Base-by-base conservation (phyloP, 1,284 basidiomycete species). In the Kwoniella shivajii region DNA sequence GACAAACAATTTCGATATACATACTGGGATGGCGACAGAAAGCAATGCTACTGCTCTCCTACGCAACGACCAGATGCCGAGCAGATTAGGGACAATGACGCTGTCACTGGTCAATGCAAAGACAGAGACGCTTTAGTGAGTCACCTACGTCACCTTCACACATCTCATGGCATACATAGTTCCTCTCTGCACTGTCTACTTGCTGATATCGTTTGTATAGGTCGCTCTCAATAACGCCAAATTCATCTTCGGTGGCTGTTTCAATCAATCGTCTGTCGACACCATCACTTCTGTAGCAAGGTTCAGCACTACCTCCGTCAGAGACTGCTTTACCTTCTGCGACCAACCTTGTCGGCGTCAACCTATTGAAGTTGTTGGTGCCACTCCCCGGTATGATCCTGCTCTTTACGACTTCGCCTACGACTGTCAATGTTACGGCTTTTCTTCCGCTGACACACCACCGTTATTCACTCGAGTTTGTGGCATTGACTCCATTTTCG, bases 31-130 rank as follows among this genome's bases (percentile, higher is more conserved):
- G 50, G 39, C 31, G 39, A 51, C 41, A 51, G 39, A 24, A 51
- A 51, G 50, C 39, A 42, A 30, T 51, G 50, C 30, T 51, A 51
- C 39, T 51, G 50, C 41, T 51, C 50, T 51, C 50, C 50, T 33
- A 31, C 50, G 42, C 50, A 51, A 51, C 50, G 50, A 51, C 50
- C 50, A 29, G 41, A 51, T 20, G 50, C 50, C 39, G 50, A 42
- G 13, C 50, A 51, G 27, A 51, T 51, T 18, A 31, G 50, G 29
- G 50, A 51, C 30, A 51, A 51, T 41, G 50, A 51, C 7, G 14
- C 22, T 30, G 37, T 16, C 11, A 43, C 50, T 0, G 50, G 50
- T 33, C 11, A 30, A 43, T 51, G 50, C 22, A 51, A 51, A 41
- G 30, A 31, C 7, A 43, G 33, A 26, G 50, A 51, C 43, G 50